Base-by-base conservation (phyloP, 805 yeast genomes). In the Candida ficus region DNA sequence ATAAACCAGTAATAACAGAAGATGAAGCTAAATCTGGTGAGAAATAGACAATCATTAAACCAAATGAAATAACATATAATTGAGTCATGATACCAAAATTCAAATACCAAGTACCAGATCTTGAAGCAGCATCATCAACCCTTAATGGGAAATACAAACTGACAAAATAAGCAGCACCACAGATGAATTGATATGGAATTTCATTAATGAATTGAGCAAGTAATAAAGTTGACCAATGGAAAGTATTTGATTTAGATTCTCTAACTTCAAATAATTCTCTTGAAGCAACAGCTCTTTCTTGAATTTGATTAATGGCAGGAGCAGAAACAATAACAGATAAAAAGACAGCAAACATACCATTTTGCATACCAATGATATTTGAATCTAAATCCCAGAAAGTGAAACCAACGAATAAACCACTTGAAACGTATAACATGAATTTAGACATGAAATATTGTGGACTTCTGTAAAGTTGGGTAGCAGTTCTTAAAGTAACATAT, bases 11-110 rank as follows among this genome's bases (percentile, higher is more conserved):
- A 23, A 82, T 64, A 36, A 80, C 81, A 32, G 78, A 74, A 11
- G 90, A 86, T 7, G 87, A 71, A 38, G 82, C 79, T 38, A 83
- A 71, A 59, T 83, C 79, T n/a, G 84, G 84, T 10, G 85, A 67
- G 45, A 75, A 63, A 46, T 78, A 80, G 28, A 80, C 57, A 25
- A 73, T 49, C 57, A 78, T 67, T 45, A 76, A 62, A 17, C 64
- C 78, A 48, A 72, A 71, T 52, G 75, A 57, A 60, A 71, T 28
- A 49, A 58, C 46, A 67, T 74, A 54, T 59, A 61, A 46, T 53
- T 66, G 73, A 59, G 67, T 71, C 42, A 71, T 54, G 28, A 76
- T 48, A 32, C 63, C 57, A 48, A 69, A 74, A 22, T 61, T 60
- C 47, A 73, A 61, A 48, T 65, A 69, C 47, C 65, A 78, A 42